Evolutionary conservation across 768 basidiomycete species (phyloP), one percentile per base, ranked within the genome.

Genomic region (Boletus pseudo-olivaceus): DNA sequence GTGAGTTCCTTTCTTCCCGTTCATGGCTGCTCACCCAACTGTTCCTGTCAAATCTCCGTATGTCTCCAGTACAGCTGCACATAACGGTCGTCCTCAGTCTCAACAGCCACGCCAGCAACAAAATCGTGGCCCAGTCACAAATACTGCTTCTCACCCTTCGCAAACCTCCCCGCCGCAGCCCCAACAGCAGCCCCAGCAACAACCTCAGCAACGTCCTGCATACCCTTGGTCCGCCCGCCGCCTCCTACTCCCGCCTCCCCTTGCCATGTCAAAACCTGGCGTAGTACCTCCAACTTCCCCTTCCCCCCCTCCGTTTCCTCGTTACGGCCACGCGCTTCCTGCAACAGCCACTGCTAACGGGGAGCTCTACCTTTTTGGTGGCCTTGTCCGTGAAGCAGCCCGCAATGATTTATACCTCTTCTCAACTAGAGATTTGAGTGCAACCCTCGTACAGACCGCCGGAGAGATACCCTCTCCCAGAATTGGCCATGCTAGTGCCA

Each of bases 401-500:
- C 82, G 87, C 48, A 97, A 97, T 72, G 97, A 99, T 73, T 78
- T 99, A 29, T 98, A 96, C 71, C 75, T 90, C n/a, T 86, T 98
- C 67, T 87, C 86, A 37, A 83, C 87, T 4, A 79, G 85, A 39
- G 87, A 92, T 59, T 79, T 92, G 55, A 82, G 88, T 15, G 88
- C 92, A 8, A 85, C 84, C 11, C 78, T 93, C 11, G 75, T 98
- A 32, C 90, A 94, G 67, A 97, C 95, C 0, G 82, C 79, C 12
- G 97, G 97, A 5, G 92, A 95, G 63, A 75, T 90, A 7, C 97
- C 97, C 1, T 83, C 84, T 15, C 85, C 93, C 0, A 78, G 97
- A 58, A 95, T 98, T n/a, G 96, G 97, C 0, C 97, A 99, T 74
- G 93, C 94, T 3, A 88, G 90, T 70, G 96, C 96, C 7, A 83